Percentiles rank a stretch among this genome's conserved stretches.
phyloP scores from a whole-genome alignment of 176 grass and related monocot genomes.

The Phragmites australis region DNA sequence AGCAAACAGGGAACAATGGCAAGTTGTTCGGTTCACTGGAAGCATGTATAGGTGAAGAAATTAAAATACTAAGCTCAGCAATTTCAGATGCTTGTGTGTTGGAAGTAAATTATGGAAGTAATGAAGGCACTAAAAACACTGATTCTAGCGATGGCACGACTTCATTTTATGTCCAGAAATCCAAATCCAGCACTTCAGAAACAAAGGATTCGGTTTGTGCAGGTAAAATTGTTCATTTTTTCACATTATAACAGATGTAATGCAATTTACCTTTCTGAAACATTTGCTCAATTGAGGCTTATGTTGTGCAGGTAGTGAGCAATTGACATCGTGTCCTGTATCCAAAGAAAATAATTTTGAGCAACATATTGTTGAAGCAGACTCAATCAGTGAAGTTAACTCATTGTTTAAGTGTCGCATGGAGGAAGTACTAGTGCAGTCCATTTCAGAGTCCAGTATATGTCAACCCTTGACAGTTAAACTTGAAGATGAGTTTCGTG shows the following conservation, averaged over 20 bases:
- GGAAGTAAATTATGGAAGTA: slow-evolving; percentile 24
- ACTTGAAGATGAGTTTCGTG: slow-evolving; percentile 16
- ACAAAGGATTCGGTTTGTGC: slow-evolving; percentile 9
- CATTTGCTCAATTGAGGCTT: slow-evolving; percentile 25
- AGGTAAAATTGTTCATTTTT: slow-evolving; percentile 37
- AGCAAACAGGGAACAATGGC: slow-evolving; percentile 29
- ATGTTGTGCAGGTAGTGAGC: slow-evolving; percentile 24
- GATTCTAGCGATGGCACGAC: background rate
- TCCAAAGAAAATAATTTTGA: slow-evolving; percentile 8
- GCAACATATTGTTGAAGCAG: slow-evolving; percentile 9
- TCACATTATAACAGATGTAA: background rate
- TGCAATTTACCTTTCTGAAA: background rate
- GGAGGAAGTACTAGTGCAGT: slow-evolving; percentile 43
- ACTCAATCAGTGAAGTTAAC: slow-evolving; percentile 31
- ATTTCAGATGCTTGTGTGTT: slow-evolving; percentile 36
- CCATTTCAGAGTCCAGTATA: slow-evolving; percentile 39
- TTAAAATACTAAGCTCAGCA: slow-evolving; percentile 40
- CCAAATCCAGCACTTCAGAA: background rate
- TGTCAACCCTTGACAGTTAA: slow-evolving; percentile 28
- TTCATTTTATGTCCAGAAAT: background rate
- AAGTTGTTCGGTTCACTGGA: slow-evolving; percentile 49
- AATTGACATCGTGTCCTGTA: background rate
- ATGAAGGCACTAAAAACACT: background rate
- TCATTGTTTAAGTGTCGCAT: slow-evolving; percentile 43
- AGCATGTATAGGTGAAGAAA: slow-evolving; percentile 45